Conservation (phyloP, 805 yeast genomes). For the Kurtzmaniella cleridarum region DNA sequence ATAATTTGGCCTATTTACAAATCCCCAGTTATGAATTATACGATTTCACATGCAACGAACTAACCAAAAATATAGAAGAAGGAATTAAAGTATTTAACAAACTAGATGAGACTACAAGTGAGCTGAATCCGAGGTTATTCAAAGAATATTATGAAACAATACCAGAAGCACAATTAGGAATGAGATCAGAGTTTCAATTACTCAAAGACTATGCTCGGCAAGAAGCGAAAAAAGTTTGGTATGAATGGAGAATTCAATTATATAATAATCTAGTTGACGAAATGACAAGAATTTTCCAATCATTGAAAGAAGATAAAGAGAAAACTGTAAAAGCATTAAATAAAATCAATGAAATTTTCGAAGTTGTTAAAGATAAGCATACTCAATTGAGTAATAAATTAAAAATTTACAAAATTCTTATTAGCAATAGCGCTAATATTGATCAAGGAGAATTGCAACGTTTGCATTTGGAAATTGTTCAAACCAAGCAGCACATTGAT, state of each 20-base stretch:
- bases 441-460: conserved; percentile 9
- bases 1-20: conserved; percentile 32
- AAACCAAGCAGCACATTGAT: conserved; percentile 1
- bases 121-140: conserved; percentile 46
- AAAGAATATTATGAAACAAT: conserved; percentile 41
- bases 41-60: conserved; percentile 50
- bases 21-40: conserved; percentile 43
- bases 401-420: neutral
- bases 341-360: conserved; percentile 6
- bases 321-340: conserved; percentile 3
- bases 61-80: conserved; percentile 44
- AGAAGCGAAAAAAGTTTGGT: conserved; percentile 55
- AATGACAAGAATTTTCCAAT: conserved; percentile 11
- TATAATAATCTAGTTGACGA: conserved; percentile 39
- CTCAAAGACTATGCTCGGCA: conserved; percentile 47
- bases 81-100: conserved; percentile 44
- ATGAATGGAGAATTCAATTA: conserved; percentile 55
- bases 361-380: neutral
- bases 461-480: conserved; percentile 10
- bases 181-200: conserved; percentile 45
- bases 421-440: neutral
- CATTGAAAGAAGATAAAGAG: conserved; percentile 3
- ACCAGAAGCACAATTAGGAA: conserved; percentile 29
- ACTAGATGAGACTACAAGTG: conserved; percentile 40
- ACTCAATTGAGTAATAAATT: neutral